Percentiles rank a stretch among this genome's conserved stretches.
phyloP scores from a whole-genome alignment of 2,329 filamentous ascomycete species.

The Ramularia collo-cygni region DNA sequence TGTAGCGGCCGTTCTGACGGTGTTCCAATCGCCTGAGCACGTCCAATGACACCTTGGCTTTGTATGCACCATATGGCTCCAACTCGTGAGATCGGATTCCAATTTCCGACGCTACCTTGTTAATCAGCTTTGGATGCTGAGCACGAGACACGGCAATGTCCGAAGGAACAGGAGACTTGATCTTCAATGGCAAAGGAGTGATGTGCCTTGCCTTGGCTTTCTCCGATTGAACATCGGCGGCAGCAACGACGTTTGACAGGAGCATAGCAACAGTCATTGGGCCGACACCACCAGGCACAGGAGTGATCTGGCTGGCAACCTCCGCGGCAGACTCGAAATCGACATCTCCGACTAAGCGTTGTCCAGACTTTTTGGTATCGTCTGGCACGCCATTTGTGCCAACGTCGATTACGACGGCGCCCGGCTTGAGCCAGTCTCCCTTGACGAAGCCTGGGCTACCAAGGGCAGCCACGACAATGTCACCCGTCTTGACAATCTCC shows the following conservation, averaged over 20 bases:
- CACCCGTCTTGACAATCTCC: slow-evolving; percentile 70
- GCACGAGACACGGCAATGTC: slow-evolving; percentile 88
- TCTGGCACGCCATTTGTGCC: slow-evolving; percentile 95
- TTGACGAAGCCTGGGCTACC: slow-evolving; percentile 82
- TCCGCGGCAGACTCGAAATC: slow-evolving; percentile 79
- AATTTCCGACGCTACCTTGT: slow-evolving; percentile 72
- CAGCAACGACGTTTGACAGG: slow-evolving; percentile 87
- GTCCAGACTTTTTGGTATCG: slow-evolving; percentile 80
- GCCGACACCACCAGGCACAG: slow-evolving; percentile 91
- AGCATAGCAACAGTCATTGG: slow-evolving; percentile 99
- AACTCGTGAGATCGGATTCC: slow-evolving; percentile 84
- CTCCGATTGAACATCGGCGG: slow-evolving; percentile 74
- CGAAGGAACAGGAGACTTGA: slow-evolving; percentile 78
- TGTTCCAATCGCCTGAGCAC: slow-evolving; percentile 79
- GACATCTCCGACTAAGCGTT: slow-evolving; percentile 89
- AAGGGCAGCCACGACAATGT: slow-evolving; percentile 88
- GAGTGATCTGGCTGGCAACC: slow-evolving; percentile 88
- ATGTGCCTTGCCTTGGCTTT: slow-evolving; percentile 74
- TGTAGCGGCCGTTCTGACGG: slow-evolving; percentile 80
- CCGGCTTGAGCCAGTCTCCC: slow-evolving; percentile 91
- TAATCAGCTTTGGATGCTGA: slow-evolving; percentile 89
- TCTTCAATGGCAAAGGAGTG: slow-evolving; percentile 73
- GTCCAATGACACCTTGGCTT: slow-evolving; percentile 85
- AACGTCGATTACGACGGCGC: slow-evolving; percentile 93
- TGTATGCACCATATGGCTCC: slow-evolving; percentile 90